Evolutionary conservation across 768 basidiomycete genomes (phyloP), one percentile per base, ranked within the genome.

Genomic region (Daedaleopsis nitida): DNA sequence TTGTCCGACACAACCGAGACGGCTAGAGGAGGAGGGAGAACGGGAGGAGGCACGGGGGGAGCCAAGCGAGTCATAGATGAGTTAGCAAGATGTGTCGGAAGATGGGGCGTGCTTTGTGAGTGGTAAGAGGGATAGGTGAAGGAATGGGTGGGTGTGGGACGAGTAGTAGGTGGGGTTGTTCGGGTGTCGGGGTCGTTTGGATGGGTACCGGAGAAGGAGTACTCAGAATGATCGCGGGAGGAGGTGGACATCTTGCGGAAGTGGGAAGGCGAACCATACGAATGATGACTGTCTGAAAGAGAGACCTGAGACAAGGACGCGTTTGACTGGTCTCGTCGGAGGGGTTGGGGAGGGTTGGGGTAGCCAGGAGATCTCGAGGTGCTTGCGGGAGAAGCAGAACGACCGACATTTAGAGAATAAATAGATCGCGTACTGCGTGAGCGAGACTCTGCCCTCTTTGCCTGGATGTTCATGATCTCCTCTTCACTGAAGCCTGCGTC

Each of bases 401-500:
- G 58, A 27, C 37, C 57, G 13, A 52, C 42, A 48, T 49, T 65
- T 11, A 65, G 43, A 8, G 66, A 67, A 49, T 67, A 67, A 23
- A 67, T 65, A 19, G 67, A 65, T 34, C 61, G 62, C 59, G 65
- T 52, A 57, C 56, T 63, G 42, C 52, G 68, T 19, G 54, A 52
- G 19, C 58, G 68, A 21, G 63, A 52, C 59, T 68, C 50, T 42
- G 65, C 49, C 23, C 79, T 71, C 24, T 77, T 76, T 19, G 76
- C 74, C 43, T 85, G 81, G 14, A 90, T 84, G 6, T 79, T 79
- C 0, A 80, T 77, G 37, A 92, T 90, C 72, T 91, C 88, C 5
- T 86, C 86, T n/a, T 86, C 81, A 5, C 80, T 76, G 65, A 88
- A 89, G 0, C 89, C 89, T 9, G 83, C 83, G 21, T 81, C 77